Base-by-base conservation (phyloP, 1,284 basidiomycete species). In the Irpex sp. region DNA sequence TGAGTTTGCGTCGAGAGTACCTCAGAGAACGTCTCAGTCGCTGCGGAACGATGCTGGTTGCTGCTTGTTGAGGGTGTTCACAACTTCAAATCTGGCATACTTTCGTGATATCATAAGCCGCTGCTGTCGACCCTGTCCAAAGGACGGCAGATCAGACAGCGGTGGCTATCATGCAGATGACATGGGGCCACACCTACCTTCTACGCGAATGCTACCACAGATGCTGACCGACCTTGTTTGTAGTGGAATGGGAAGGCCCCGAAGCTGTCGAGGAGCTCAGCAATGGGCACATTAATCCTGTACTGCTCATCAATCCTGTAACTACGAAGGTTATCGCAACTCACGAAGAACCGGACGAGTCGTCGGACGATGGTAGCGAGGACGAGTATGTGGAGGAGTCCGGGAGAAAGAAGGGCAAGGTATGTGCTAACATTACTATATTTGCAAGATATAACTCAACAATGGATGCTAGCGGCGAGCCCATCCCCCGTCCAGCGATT, bases 221-320 rank as follows among this genome's bases (percentile, higher is more conserved):
- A 35, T 31, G 31, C 53, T 55, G 53, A 55, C 33, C 53, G 13
- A 55, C 21, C 11, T 65, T 68, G 64, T 71, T 67, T 74, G 64
- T 76, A 92, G 89, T 85, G 85, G 75, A 81, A 68, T 92, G 88
- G 88, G 89, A 92, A 69, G 87, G 83, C 1, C 75, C 79, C 35
- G 83, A 85, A 17, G 82, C 80, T 3, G 65, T 86, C 57, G 82
- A 88, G 65, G 79, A 74, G 58, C 57, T 33, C 53, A 35, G 53
- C 53, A 55, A 55, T 21, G 53, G 21, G 5, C 53, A 55, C 26
- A 55, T 55, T 26, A 21, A 55, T 33, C 47, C 55, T 31, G 17
- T 11, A 33, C 51, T 60, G 50, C 36, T 50, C 63, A 61, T 11
- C 46, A 33, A 61, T 33, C 13, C 37, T 9, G 26, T 31, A 35